These are phyloP conservation scores for Cavenderia fasciculata DNA, from an alignment of 78 protist genomes.

Conservation along the genomic window DNA sequence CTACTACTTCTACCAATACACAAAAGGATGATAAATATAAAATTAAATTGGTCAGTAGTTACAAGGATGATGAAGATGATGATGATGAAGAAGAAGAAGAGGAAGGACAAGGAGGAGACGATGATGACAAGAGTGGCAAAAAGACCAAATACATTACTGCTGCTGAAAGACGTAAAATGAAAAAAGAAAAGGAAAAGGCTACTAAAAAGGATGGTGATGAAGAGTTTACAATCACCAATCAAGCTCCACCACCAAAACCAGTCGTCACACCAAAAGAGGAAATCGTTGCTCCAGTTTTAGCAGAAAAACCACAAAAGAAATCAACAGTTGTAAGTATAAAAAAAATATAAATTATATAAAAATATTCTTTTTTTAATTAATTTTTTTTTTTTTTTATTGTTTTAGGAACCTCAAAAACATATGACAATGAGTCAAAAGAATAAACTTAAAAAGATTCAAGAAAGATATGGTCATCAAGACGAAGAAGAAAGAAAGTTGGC, in stretches of 20 bases:
- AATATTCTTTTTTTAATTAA: too few species aligned
- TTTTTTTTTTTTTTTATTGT: too few species aligned
- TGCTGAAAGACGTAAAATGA: too few species aligned
- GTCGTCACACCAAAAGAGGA: constrained; percentile 42
- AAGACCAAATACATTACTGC: too few species aligned
- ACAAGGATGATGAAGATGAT: constrained; percentile 10
- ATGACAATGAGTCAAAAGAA: constrained; percentile 75
- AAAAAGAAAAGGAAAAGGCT: constrained; percentile 10
- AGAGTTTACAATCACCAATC: constrained; percentile 11
- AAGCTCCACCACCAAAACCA: too few species aligned
- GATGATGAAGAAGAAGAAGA: constrained; percentile 45
- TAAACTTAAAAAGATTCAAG: constrained; percentile 91
- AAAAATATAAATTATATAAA: background rate
- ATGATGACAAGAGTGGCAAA: too few species aligned
- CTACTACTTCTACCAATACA: background rate
- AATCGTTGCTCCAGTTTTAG: constrained; percentile 28
- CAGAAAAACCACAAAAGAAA: background rate
- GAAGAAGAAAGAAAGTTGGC: constrained; percentile 92
- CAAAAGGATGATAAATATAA: background rate
- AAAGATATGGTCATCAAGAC: constrained; percentile 94
- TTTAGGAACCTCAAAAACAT: constrained; percentile 60
- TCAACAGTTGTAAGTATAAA: background rate
- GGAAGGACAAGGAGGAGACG: too few species aligned
- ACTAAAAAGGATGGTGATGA: constrained; percentile 25
- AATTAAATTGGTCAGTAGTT: constrained; percentile 27